Percentiles rank a stretch among this genome's conserved stretches.
Conservation (phyloP, 345 rosid genomes). For the Eucalyptus sp. region DNA sequence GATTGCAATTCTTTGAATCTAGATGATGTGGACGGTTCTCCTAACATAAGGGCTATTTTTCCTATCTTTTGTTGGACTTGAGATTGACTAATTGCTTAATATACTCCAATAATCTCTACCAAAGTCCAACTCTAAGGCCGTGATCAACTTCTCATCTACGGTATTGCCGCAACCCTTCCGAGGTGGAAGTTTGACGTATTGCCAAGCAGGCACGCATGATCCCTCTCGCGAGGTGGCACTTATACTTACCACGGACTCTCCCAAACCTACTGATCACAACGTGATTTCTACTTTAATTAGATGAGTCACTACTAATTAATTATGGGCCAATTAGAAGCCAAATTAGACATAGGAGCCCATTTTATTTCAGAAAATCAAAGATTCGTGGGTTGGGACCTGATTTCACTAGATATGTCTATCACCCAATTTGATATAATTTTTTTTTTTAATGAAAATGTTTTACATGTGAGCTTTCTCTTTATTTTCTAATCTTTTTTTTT, state of each 20-base stretch:
- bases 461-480: neutral
- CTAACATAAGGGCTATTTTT: neutral
- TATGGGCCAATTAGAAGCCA: neutral
- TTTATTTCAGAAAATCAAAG: too few relatives aligned
- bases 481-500: neutral
- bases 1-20: neutral
- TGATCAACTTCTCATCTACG: neutral
- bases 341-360: neutral
- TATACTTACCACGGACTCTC: neutral
- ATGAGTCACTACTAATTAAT: neutral
- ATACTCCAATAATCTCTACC: neutral
- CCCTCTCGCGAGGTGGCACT: neutral
- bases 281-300: neutral
- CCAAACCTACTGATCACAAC: neutral
- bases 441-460: neutral
- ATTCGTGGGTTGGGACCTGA: neutral
- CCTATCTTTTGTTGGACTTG: neutral
- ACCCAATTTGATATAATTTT: neutral
- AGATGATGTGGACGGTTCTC: neutral
- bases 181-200: neutral
- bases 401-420: neutral
- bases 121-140: neutral
- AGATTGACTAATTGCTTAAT: neutral
- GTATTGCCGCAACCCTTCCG: neutral
- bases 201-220: rapidly evolving